Percentiles rank a stretch among this genome's conserved stretches.
phyloP scores from a whole-genome alignment of 139 green algal species.

The Spirogloea muscicola region DNA sequence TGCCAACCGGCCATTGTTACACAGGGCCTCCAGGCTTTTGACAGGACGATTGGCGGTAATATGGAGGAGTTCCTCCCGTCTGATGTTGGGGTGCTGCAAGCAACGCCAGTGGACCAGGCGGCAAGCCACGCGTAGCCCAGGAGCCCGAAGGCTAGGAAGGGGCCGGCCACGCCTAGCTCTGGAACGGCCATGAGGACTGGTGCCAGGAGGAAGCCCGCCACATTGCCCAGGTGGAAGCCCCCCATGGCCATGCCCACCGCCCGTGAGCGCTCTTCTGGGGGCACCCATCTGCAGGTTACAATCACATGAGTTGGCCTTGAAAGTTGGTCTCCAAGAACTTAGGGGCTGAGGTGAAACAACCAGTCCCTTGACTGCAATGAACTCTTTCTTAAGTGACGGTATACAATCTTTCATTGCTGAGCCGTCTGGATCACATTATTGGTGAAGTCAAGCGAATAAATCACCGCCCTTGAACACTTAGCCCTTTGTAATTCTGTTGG shows the following conservation, averaged over 20 bases:
- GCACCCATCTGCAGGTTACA: constrained; percentile 55
- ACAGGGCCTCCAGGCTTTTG: too few species aligned
- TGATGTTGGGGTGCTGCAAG: constrained; percentile 12
- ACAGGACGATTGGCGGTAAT: background rate
- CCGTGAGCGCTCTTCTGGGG: constrained; percentile 32
- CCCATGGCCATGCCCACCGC: constrained; percentile 34
- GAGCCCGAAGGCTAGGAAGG: constrained; percentile 49
- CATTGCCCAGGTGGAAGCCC: constrained; percentile 50
- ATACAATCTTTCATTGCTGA: too few species aligned
- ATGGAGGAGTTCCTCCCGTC: constrained; percentile 8
- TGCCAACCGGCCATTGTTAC: too few species aligned
- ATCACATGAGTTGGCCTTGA: too few species aligned
- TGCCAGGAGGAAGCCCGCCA: constrained; percentile 64
- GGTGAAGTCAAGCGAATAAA: too few species aligned
- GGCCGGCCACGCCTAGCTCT: constrained; percentile 62
- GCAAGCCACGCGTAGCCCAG: constrained; percentile 48
- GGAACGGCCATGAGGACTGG: constrained; percentile 65
- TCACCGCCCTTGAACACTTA: too few species aligned
- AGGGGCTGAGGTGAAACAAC: too few species aligned
- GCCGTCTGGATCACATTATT: too few species aligned
- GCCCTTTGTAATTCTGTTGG: too few species aligned
- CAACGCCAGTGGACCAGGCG: constrained; percentile 24
- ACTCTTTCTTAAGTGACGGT: too few species aligned
- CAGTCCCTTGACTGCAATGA: too few species aligned
- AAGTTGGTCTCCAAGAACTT: too few species aligned